Evolutionary conservation across 2,329 filamentous ascomycete genomes (phyloP).

Genomic region (Penicillium sp.): DNA sequence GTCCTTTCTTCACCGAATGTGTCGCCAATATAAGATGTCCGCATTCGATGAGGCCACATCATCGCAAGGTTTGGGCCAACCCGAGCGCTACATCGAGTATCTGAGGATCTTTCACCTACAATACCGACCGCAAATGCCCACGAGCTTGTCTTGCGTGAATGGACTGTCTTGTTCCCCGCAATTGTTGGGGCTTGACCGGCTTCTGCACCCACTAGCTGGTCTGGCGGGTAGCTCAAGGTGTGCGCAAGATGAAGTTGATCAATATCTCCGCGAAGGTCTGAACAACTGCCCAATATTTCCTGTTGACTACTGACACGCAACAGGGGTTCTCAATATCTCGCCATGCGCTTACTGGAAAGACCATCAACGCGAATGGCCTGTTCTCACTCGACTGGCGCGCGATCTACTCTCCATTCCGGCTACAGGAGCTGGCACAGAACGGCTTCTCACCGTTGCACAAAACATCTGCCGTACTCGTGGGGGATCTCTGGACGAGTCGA

Average conservation of each 20-base stretch:
- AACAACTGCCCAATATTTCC: not conserved
- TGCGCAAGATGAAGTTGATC: slow-evolving; percentile 1
- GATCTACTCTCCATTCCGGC: not conserved
- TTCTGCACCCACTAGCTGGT: not conserved
- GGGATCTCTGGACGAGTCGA: not conserved
- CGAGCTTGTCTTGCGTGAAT: slow-evolving; percentile 1
- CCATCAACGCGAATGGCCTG: not conserved
- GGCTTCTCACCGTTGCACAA: not conserved
- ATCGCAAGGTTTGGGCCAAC: not conserved
- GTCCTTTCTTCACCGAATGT: no score
- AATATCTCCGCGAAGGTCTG: slow-evolving; percentile 2
- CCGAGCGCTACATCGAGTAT: not conserved
- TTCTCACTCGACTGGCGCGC: not conserved
- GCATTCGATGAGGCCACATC: not conserved
- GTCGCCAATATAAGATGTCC: not conserved
- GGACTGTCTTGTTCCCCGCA: slow-evolving; percentile 1
- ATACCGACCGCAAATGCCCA: slow-evolving; percentile 1
- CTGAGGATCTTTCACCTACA: slow-evolving; percentile 1
- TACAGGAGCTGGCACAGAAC: not conserved
- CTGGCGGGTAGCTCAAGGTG: not conserved
- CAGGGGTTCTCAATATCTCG: not conserved
- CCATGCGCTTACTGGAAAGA: not conserved
- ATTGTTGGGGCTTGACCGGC: not conserved
- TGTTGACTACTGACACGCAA: not conserved
- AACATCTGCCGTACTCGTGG: not conserved